A percentile compares a stretch with the other conserved stretches of the same genome.
These are phyloP conservation scores for Luzula sylvatica DNA, from an alignment of 176 grass and related monocot species.

Conservation along the genomic window DNA sequence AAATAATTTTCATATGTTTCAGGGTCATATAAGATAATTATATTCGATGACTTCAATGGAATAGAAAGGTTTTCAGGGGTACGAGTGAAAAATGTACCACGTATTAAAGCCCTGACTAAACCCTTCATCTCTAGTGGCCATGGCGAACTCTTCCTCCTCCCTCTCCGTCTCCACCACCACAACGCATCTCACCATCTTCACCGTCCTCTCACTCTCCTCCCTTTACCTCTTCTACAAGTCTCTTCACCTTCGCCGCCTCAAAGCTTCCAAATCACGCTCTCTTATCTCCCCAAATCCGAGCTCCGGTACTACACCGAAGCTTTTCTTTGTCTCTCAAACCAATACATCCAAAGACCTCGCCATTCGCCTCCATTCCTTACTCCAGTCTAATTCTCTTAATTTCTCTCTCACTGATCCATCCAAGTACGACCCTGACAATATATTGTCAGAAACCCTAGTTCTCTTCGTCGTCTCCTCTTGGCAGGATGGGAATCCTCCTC, in stretches of 20 bases:
- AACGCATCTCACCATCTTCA: slow-evolving; percentile 42
- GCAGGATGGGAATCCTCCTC: slow-evolving; percentile 52
- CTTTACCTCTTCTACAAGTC: slow-evolving; percentile 66
- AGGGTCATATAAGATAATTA: too few relatives aligned
- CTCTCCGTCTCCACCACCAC: slow-evolving; percentile 18
- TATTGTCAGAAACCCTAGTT: slow-evolving; percentile 37
- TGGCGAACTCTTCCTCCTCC: slow-evolving; percentile 22
- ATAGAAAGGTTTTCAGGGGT: too few relatives aligned
- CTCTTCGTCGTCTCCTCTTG: slow-evolving; percentile 61
- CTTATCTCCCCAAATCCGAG: background rate
- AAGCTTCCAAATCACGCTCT: background rate
- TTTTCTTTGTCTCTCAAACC: slow-evolving; percentile 58
- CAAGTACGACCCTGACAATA: slow-evolving; percentile 58
- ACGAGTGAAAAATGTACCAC: too few relatives aligned
- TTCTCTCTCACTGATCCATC: slow-evolving; percentile 36
- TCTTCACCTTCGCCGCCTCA: slow-evolving; percentile 33
- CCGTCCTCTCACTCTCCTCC: slow-evolving; percentile 62
- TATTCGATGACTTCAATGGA: too few relatives aligned
- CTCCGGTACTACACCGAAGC: slow-evolving; percentile 22
- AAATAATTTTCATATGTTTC: too few relatives aligned
- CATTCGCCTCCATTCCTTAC: slow-evolving; percentile 23
- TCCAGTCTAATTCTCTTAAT: slow-evolving; percentile 20
- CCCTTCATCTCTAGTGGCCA: background rate
- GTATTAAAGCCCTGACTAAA: slow-evolving; percentile 22
- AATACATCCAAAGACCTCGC: slow-evolving; percentile 66